phyloP scores from a whole-genome alignment of 345 rosid species.

The Psidium friedrichsthalianum region DNA sequence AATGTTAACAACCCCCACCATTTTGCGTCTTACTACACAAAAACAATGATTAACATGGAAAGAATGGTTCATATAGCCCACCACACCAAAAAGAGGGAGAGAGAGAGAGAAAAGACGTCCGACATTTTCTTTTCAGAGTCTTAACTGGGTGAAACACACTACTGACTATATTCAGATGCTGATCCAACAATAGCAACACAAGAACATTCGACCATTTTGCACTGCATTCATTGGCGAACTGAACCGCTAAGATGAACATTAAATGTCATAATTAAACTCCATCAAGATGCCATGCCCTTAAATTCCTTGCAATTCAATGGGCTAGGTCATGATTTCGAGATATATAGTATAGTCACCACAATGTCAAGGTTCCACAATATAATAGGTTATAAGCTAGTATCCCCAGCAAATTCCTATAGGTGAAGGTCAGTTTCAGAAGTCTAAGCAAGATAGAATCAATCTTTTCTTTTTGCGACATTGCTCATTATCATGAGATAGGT shows the following conservation, averaged over 20 bases:
- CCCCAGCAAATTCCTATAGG: not conserved
- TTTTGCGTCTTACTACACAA: slow-evolving; percentile 26
- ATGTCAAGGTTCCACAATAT: not conserved
- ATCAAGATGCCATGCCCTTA: not conserved
- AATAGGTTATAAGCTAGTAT: not conserved
- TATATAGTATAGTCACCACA: not conserved
- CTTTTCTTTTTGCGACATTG: not conserved
- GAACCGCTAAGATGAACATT: not conserved
- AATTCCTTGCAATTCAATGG: not conserved
- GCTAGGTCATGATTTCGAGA: not conserved
- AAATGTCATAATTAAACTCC: not conserved
- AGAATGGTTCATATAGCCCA: not conserved
- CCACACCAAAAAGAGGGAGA: no score
- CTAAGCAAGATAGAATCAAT: not conserved
- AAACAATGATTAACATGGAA: not conserved
- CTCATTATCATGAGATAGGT: not conserved
- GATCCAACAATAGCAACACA: not conserved
- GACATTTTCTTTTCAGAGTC: not conserved
- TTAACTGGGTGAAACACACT: not conserved
- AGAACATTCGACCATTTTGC: not conserved
- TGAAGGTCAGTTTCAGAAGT: not conserved
- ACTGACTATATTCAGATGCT: not conserved
- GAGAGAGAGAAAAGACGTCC: not conserved
- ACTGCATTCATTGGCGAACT: not conserved
- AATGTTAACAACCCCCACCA: no score